phyloP scores from a whole-genome alignment of 805 yeast species.

The Yamadazyma akitaensis region DNA sequence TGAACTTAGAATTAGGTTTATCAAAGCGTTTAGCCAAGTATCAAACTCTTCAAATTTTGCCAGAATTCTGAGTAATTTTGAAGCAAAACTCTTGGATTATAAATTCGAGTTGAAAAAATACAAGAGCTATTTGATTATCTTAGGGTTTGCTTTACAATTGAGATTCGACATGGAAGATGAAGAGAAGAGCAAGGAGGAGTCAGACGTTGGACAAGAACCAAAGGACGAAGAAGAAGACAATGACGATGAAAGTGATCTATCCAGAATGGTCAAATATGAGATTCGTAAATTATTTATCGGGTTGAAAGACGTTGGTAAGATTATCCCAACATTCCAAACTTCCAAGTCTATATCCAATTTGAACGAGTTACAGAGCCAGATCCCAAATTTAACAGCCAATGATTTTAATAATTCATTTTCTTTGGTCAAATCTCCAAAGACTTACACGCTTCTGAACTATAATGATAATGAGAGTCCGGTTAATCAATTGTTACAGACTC shows the following conservation, averaged over 20 bases:
- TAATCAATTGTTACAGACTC: constrained; percentile 27
- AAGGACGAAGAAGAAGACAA: constrained; percentile 8
- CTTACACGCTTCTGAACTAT: constrained; percentile 34
- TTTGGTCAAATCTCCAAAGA: constrained; percentile 41
- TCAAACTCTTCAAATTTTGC: constrained; percentile 33
- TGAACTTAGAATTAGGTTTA: constrained; percentile 26
- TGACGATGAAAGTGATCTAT: constrained; percentile 30
- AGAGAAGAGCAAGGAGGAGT: constrained; percentile 15
- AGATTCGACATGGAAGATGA: constrained; percentile 41
- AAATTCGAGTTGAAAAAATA: constrained; percentile 44
- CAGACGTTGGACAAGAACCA: neutral
- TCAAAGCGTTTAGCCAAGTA: constrained; percentile 25
- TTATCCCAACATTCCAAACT: constrained; percentile 33
- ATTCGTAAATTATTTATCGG: constrained; percentile 28
- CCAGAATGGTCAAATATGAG: constrained; percentile 31
- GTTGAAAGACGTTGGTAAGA: constrained; percentile 29
- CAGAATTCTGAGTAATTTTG: constrained; percentile 37
- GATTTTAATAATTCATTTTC: constrained; percentile 19
- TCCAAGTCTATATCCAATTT: constrained; percentile 23
- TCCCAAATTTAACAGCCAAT: constrained; percentile 12
- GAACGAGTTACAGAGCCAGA: constrained; percentile 15
- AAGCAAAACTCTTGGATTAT: constrained; percentile 39
- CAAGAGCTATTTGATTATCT: constrained; percentile 41
- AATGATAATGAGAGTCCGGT: constrained; percentile 37
- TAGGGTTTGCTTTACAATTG: constrained; percentile 47